phyloP scores from a whole-genome alignment of 441 rosid species.

The Metrosideros polymorpha region DNA sequence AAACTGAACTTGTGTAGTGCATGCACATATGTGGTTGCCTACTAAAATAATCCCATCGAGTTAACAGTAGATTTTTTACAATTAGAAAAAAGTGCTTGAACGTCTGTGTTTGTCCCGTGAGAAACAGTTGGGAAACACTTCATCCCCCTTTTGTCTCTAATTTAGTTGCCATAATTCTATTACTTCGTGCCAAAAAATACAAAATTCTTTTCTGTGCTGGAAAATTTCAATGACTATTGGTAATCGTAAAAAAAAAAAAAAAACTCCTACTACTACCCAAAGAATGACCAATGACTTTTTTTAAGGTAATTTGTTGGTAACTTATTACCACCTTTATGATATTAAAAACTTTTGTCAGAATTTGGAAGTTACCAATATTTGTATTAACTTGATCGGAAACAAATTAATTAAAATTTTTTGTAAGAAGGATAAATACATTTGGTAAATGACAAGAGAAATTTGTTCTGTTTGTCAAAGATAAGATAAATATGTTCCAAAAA shows the following conservation, averaged over 20 bases:
- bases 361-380: background rate
- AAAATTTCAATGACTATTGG: background rate
- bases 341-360: background rate
- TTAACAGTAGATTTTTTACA: background rate
- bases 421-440: background rate
- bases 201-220: background rate
- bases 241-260: background rate
- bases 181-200: too few species aligned
- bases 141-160: background rate
- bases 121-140: background rate
- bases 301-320: background rate
- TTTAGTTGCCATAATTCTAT: background rate
- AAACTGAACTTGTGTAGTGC: background rate
- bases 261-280: background rate
- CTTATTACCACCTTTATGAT: background rate
- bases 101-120: background rate
- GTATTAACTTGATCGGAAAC: background rate
- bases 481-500: background rate
- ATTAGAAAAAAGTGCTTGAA: background rate
- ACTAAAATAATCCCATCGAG: background rate
- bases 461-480: background rate
- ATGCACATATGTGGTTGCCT: background rate
- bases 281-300: background rate
- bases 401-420: accelerated
- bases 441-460: background rate